A percentile compares a stretch with the other conserved stretches of the same genome.
Evolutionary conservation across 2,329 filamentous ascomycete species (phyloP).

Genomic region (Neonectria neomacrospora): DNA sequence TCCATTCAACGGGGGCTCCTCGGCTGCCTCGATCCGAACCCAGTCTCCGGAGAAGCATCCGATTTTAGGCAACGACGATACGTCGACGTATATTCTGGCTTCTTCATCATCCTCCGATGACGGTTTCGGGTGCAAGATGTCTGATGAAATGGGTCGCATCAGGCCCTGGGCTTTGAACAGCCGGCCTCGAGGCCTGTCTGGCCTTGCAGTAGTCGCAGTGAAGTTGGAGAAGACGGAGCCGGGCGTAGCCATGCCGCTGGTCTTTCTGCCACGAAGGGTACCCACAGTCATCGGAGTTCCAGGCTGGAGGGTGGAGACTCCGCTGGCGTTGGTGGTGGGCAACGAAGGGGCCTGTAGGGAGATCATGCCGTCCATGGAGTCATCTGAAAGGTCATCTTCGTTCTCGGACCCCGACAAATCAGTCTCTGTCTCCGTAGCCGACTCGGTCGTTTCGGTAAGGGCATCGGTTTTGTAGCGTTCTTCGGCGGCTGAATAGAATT

Average conservation of each 20-base stretch:
- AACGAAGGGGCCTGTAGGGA: slow-evolving; percentile 84
- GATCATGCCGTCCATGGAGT: slow-evolving; percentile 93
- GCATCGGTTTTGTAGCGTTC: slow-evolving; percentile 73
- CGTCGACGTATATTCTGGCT: slow-evolving; percentile 89
- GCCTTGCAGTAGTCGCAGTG: slow-evolving; percentile 83
- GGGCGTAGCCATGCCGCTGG: slow-evolving; percentile 82
- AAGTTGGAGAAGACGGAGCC: slow-evolving; percentile 91
- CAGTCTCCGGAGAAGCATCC: slow-evolving; percentile 98
- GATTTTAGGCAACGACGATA: slow-evolving; percentile 84
- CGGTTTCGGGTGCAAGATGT: slow-evolving; percentile 87
- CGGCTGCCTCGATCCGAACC: slow-evolving; percentile 83
- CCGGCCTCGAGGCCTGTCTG: slow-evolving; percentile 77
- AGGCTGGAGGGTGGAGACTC: slow-evolving; percentile 80
- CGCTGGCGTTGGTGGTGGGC: slow-evolving; percentile 80
- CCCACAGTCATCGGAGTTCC: slow-evolving; percentile 83
- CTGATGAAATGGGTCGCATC: slow-evolving; percentile 75
- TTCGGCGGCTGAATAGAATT: slow-evolving; percentile 92
- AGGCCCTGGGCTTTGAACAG: slow-evolving; percentile 87
- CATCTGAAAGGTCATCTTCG: slow-evolving; percentile 84
- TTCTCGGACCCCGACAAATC: slow-evolving; percentile 73
- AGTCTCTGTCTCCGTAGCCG: slow-evolving; percentile 70
- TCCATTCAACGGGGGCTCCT: slow-evolving; percentile 76
- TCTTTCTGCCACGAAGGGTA: slow-evolving; percentile 65
- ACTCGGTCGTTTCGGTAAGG: slow-evolving; percentile 68
- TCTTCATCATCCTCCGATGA: slow-evolving; percentile 83